These are phyloP conservation scores for Rugonectria rugulosa DNA, from an alignment of 2,329 filamentous ascomycete species.

Conservation along the genomic window DNA sequence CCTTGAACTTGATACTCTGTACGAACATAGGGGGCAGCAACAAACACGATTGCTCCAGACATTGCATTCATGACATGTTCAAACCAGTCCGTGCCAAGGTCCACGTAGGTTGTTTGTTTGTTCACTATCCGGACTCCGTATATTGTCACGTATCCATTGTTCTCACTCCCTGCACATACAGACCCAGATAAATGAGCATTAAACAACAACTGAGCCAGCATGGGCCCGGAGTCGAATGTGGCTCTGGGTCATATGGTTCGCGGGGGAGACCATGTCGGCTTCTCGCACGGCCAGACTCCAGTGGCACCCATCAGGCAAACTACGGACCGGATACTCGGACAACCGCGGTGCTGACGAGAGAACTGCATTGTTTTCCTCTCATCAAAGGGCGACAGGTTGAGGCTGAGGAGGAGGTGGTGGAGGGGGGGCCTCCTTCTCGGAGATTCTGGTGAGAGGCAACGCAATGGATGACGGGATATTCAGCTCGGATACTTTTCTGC, in stretches of 20 bases:
- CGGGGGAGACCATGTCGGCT: conserved; percentile 17
- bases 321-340: conserved; percentile 2
- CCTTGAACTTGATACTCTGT: not conserved
- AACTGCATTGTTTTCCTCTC: no score
- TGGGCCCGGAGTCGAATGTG: not conserved
- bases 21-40: no score
- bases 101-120: not conserved
- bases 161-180: not conserved
- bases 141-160: no score
- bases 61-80: conserved; percentile 5
- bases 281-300: not conserved
- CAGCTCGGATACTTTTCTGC: no score
- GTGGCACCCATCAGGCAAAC: conserved; percentile 4
- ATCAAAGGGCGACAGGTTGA: no score
- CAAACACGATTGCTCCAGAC: no score
- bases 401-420: not conserved
- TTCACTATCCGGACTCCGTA: no score
- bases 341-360: not conserved
- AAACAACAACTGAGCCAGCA: not conserved
- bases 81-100: conserved; percentile 4
- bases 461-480: no score
- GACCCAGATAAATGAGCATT: not conserved
- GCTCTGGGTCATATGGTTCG: not conserved
- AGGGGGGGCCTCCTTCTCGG: no score
- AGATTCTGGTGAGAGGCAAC: not conserved